phyloP scores from a whole-genome alignment of 2,329 filamentous ascomycete species.

The Thielaviopsis populi region DNA sequence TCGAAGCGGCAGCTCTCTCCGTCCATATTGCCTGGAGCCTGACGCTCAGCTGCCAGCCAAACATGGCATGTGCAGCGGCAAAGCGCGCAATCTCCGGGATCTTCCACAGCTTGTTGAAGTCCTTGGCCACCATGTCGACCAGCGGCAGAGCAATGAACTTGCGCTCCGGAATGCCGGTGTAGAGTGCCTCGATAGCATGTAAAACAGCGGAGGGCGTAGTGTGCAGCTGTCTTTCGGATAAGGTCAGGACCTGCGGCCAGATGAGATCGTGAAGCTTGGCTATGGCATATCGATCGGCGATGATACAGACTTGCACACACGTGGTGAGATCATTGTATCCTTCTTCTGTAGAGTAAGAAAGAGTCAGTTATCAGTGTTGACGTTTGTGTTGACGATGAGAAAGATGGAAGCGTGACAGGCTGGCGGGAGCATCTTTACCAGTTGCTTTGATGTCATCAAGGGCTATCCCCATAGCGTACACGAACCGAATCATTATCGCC shows the following conservation, averaged over 20 bases:
- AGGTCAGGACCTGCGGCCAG: neutral
- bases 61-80: neutral
- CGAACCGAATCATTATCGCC: neutral
- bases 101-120: neutral
- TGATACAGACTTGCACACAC: neutral
- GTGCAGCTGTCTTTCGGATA: neutral
- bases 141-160: neutral
- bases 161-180: neutral
- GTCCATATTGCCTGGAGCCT: neutral
- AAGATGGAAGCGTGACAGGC: neutral
- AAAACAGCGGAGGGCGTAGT: neutral
- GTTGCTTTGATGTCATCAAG: neutral
- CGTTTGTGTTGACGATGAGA: neutral
- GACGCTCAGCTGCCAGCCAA: slow-evolving; percentile 4
- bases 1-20: neutral
- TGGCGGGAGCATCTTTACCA: neutral
- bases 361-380: neutral
- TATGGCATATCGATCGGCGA: neutral
- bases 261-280: neutral
- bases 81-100: neutral
- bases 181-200: neutral
- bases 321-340: neutral
- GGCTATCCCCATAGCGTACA: neutral
- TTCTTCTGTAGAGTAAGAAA: neutral
- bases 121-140: neutral